These are phyloP conservation scores for Pythium volutum DNA, from an alignment of 352 stramenopile species.

Conservation along the genomic window DNA sequence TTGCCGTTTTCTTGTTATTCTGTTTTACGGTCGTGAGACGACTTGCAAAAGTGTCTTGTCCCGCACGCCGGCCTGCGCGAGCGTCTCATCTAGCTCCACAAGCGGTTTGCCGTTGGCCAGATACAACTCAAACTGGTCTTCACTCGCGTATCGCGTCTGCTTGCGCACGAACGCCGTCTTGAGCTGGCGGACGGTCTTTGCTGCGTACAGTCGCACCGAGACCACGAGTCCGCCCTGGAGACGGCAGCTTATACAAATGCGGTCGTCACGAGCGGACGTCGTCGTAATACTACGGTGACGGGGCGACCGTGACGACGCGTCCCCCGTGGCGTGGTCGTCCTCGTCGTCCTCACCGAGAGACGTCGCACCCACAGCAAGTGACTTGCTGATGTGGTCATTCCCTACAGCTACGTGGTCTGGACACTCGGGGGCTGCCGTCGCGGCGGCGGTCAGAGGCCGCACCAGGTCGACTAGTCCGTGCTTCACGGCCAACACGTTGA, in stretches of 20 bases:
- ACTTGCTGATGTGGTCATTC: not conserved
- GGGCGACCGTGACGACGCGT: not conserved
- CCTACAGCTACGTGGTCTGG: not conserved
- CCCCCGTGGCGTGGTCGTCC: not conserved
- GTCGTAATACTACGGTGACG: too few species aligned
- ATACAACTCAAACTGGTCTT: conserved; percentile 57
- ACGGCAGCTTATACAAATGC: conserved; percentile 48
- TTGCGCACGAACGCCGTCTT: conserved; percentile 40
- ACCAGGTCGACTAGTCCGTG: conserved; percentile 41
- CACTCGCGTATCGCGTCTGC: conserved; percentile 43
- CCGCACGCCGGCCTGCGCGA: conserved; percentile 31
- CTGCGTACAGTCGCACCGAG: conserved; percentile 35
- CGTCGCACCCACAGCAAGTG: not conserved
- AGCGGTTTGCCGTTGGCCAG: conserved; percentile 38
- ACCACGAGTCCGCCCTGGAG: conserved; percentile 56
- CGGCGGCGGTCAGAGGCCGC: conserved; percentile 13
- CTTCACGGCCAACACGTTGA: conserved; percentile 43
- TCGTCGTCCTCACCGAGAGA: not conserved
- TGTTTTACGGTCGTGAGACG: conserved; percentile 14
- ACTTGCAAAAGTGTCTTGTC: conserved; percentile 49
- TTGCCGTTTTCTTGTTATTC: not conserved
- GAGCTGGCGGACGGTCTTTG: conserved; percentile 48
- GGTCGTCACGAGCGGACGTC: too few species aligned
- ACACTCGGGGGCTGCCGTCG: not conserved
- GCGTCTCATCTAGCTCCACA: conserved; percentile 31